Evolutionary conservation across 1,139 yeast species (phyloP).

Genomic region (Candida mesenterica): DNA sequence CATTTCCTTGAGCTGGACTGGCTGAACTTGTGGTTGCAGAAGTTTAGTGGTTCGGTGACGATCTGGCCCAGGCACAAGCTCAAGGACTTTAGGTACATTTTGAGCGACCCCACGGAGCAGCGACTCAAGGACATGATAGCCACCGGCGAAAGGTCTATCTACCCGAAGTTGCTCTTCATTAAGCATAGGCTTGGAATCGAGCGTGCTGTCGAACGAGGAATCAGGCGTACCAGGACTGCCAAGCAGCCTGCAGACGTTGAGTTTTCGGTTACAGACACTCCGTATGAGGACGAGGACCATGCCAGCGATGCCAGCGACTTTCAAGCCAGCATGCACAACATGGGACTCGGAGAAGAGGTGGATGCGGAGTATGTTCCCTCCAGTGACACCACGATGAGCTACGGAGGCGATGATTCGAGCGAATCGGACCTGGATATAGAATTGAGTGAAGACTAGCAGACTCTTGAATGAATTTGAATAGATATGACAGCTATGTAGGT

Average conservation of each 20-base stretch:
- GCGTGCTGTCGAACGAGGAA: slow-evolving; percentile 57
- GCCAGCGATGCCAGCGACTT: not conserved
- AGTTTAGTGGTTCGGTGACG: slow-evolving; percentile 73
- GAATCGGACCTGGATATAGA: slow-evolving; percentile 4
- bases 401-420: not conserved
- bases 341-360: not conserved
- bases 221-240: not conserved
- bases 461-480: no score
- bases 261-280: not conserved
- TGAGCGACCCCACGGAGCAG: slow-evolving; percentile 66
- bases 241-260: not conserved
- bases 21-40: slow-evolving; percentile 75
- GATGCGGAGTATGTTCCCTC: slow-evolving; percentile 7
- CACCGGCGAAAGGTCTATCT: slow-evolving; percentile 66
- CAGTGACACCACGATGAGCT: slow-evolving; percentile 1
- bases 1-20: slow-evolving; percentile 73
- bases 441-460: slow-evolving; percentile 2
- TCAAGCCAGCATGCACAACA: not conserved
- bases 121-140: slow-evolving; percentile 53
- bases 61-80: slow-evolving; percentile 69
- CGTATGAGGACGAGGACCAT: not conserved
- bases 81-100: slow-evolving; percentile 60
- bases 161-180: slow-evolving; percentile 64
- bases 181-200: slow-evolving; percentile 64
- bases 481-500: no score